Percentiles rank a stretch among this genome's conserved stretches.
These are phyloP conservation scores for Pichia ethanolica DNA, from an alignment of 805 yeast species.

Conservation along the genomic window DNA sequence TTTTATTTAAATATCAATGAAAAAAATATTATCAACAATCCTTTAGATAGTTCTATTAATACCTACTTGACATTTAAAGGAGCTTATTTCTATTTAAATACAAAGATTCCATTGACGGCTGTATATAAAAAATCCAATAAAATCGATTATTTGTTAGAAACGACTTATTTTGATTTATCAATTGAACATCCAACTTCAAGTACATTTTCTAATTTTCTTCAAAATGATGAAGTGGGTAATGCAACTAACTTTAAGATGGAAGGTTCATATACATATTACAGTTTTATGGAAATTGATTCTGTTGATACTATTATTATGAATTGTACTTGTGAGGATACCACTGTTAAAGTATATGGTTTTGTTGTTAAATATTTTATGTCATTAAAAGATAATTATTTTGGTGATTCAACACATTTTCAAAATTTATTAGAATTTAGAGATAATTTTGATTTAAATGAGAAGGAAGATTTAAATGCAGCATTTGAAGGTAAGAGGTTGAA, in stretches of 20 bases:
- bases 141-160: slow-evolving; percentile 41
- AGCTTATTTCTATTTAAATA: slow-evolving; percentile 37
- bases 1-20: slow-evolving; percentile 78
- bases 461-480: slow-evolving; percentile 12
- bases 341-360: slow-evolving; percentile 71
- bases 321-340: slow-evolving; percentile 58
- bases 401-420: slow-evolving; percentile 72
- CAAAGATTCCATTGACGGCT: slow-evolving; percentile 53
- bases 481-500: slow-evolving; percentile 33
- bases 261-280: slow-evolving; percentile 61
- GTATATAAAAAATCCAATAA: slow-evolving; percentile 45
- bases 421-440: slow-evolving; percentile 76
- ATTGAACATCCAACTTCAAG: slow-evolving; percentile 90
- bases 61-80: slow-evolving; percentile 71
- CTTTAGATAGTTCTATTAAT: slow-evolving; percentile 77
- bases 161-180: slow-evolving; percentile 54
- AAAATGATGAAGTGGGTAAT: slow-evolving; percentile 56
- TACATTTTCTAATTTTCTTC: slow-evolving; percentile 66
- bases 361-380: slow-evolving; percentile 67
- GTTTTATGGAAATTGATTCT: slow-evolving; percentile 53
- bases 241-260: slow-evolving; percentile 51
- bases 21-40: slow-evolving; percentile 80
- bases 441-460: slow-evolving; percentile 1
- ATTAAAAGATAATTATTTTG: slow-evolving; percentile 83
- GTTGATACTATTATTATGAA: slow-evolving; percentile 64